These are phyloP conservation scores for Mortierella alpina DNA, from an alignment of 192 early-diverging fungal species.

Conservation along the genomic window DNA sequence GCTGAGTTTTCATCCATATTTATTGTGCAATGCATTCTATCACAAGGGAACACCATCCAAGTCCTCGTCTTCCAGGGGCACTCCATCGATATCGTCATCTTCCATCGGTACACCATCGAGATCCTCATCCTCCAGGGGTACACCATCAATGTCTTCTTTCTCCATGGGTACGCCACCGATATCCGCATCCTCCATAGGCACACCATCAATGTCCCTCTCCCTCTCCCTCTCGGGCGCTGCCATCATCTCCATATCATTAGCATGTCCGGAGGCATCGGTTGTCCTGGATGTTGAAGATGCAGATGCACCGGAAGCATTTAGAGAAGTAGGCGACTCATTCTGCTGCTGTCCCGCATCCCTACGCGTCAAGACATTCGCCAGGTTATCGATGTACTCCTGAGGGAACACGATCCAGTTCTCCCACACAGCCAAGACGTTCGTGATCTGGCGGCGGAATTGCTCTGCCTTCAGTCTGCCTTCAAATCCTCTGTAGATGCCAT, in stretches of 20 bases:
- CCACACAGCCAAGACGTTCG: conserved; percentile 80
- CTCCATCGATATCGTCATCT: conserved; percentile 61
- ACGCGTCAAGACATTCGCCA: conserved; percentile 63
- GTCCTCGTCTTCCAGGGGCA: conserved; percentile 49
- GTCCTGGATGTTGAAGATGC: not conserved
- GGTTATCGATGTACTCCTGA: conserved; percentile 67
- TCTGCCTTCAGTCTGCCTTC: conserved; percentile 85
- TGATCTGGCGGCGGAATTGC: conserved; percentile 75
- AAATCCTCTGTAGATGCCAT: conserved; percentile 72
- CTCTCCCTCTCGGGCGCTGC: not conserved
- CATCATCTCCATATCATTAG: not conserved
- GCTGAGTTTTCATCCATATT: conserved; percentile 29
- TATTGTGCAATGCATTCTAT: conserved; percentile 55
- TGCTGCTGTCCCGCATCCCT: conserved; percentile 3
- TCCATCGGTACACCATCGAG: conserved; percentile 44
- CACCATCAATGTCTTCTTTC: conserved; percentile 24
- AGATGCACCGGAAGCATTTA: conserved; percentile 19
- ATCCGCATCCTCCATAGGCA: not conserved
- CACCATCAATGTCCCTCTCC: conserved; percentile 2
- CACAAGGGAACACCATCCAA: conserved; percentile 62
- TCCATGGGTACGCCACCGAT: not conserved
- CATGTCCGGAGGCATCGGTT: not conserved
- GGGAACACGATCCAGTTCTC: conserved; percentile 93
- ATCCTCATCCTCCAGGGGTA: conserved; percentile 25
- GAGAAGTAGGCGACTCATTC: not conserved